Conservation (phyloP, 129 eudicot species). For the Daucus carota region DH1_v3.0 NC_030387.2:14607501-14608000, state of each 20-base stretch:
- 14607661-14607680: conserved; percentile 16
- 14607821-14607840: conserved; percentile 83
- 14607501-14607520: conserved; percentile 66
- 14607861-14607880: conserved; percentile 67
- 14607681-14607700: not conserved
- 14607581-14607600: not conserved
- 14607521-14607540: not conserved
- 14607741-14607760: not conserved
- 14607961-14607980: not conserved
- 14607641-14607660: not conserved
- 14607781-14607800: conserved; percentile 83
- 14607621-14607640: not conserved
- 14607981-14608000: not conserved
- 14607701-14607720: not conserved
- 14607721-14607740: not conserved
- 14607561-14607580: not conserved
- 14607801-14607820: conserved; percentile 84
- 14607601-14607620: not conserved
- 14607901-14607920: conserved; percentile 94
- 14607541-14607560: not conserved
- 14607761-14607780: not conserved
- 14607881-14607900: conserved; percentile 73
- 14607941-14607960: conserved; percentile 2
- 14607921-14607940: conserved; percentile 71
- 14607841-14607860: conserved; percentile 51